phyloP scores from a whole-genome alignment of 202 grass and related monocot genomes.

The Bolboschoenoplectus hybrid region DNA sequence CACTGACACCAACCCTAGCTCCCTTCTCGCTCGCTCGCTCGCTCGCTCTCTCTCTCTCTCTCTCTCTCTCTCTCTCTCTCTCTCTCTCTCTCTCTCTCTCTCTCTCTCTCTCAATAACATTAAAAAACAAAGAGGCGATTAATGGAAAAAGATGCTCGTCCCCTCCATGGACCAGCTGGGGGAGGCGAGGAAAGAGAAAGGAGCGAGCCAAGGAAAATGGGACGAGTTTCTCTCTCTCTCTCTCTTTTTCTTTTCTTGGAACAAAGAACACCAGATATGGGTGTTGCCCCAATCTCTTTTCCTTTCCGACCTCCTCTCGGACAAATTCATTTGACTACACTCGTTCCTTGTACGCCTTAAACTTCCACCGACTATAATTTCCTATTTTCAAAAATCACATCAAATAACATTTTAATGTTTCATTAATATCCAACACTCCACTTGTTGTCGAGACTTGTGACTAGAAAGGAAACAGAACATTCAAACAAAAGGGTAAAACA shows the following conservation, averaged over 20 bases:
- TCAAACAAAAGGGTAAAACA: no score
- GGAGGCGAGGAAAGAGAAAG: constrained; percentile 45
- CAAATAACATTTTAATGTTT: no score
- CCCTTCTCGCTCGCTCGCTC: neutral
- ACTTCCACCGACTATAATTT: neutral
- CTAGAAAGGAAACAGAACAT: no score
- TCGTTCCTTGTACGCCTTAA: constrained; percentile 14
- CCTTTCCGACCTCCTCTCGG: neutral
- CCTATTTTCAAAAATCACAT: neutral
- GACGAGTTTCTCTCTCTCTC: constrained; percentile 29
- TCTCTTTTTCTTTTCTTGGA: constrained; percentile 19
- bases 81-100: neutral
- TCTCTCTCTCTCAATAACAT: neutral
- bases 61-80: constrained; percentile 1
- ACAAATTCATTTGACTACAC: constrained; percentile 1
- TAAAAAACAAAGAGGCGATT: neutral
- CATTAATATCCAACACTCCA: no score
- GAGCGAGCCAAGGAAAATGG: constrained; percentile 35
- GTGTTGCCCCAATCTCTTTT: neutral
- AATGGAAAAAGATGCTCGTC: constrained; percentile 22
- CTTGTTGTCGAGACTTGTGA: no score
- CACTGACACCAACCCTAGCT: constrained; percentile 46
- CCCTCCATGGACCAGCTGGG: constrained; percentile 35
- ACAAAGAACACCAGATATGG: constrained; percentile 28
- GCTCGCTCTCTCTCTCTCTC: constrained; percentile 2